Percentiles rank a stretch among this genome's conserved stretches.
Evolutionary conservation across 805 yeast species (phyloP).

Genomic region (Yarrowia sp.): DNA sequence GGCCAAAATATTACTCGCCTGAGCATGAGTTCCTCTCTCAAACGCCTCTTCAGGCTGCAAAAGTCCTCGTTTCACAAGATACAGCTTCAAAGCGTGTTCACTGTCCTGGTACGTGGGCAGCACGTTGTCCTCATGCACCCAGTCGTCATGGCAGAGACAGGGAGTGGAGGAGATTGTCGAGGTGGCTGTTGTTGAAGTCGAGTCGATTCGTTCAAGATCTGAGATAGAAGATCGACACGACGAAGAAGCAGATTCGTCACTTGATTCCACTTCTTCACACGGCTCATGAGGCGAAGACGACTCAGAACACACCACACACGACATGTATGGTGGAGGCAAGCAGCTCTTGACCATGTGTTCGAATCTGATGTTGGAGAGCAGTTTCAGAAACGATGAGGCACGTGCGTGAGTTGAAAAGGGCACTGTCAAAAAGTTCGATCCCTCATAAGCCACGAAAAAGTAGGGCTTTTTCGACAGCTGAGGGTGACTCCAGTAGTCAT

Average conservation of each 20-base stretch:
- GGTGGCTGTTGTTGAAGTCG: background rate
- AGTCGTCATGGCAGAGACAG: slow-evolving; percentile 27
- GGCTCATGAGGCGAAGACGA: background rate
- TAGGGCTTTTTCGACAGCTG: slow-evolving; percentile 16
- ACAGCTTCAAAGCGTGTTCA: slow-evolving; percentile 32
- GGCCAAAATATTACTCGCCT: slow-evolving; percentile 1
- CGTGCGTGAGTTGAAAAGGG: slow-evolving; percentile 35
- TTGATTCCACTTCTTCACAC: background rate
- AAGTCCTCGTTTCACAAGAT: slow-evolving; percentile 19
- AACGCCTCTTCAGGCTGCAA: slow-evolving; percentile 9
- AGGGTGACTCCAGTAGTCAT: slow-evolving; percentile 20
- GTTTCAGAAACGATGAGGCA: slow-evolving; percentile 34
- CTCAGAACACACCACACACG: background rate
- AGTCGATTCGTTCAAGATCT: slow-evolving; percentile 8
- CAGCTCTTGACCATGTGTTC: slow-evolving; percentile 38
- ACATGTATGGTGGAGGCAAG: slow-evolving; percentile 36
- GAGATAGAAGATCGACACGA: slow-evolving; percentile 11
- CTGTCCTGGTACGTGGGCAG: slow-evolving; percentile 33
- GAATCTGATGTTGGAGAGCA: slow-evolving; percentile 37
- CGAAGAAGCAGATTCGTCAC: background rate
- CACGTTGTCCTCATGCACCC: slow-evolving; percentile 32
- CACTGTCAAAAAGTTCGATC: slow-evolving; percentile 32
- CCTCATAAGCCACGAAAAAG: slow-evolving; percentile 32
- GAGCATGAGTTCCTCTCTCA: slow-evolving; percentile 4
- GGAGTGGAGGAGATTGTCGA: slow-evolving; percentile 12